Conservation (phyloP, 2,329 filamentous ascomycete genomes). For the Colletotrichum sansevieriae region DNA sequence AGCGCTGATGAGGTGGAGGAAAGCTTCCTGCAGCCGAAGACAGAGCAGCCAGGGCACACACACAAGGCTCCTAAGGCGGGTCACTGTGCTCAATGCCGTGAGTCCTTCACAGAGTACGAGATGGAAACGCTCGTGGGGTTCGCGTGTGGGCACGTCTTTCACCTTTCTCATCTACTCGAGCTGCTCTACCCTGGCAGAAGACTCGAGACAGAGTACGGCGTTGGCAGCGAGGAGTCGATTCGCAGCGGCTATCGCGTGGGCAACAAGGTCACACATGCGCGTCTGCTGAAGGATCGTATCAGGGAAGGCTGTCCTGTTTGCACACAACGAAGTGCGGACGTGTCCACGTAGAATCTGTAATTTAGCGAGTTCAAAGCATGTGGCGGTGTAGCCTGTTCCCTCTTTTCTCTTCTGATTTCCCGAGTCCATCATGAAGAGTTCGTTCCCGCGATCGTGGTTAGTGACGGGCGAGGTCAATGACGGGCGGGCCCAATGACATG, state of each 20-base stretch:
- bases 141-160: conserved; percentile 85
- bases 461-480: no score
- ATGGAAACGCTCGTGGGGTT: conserved; percentile 83
- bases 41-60: conserved; percentile 49
- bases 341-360: conserved; percentile 16
- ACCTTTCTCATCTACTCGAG: conserved; percentile 78
- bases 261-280: conserved; percentile 88
- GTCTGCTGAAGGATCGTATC: conserved; percentile 79
- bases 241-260: conserved; percentile 76
- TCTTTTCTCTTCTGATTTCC: neutral
- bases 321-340: conserved; percentile 36
- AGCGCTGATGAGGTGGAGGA: conserved; percentile 42
- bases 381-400: conserved; percentile 27
- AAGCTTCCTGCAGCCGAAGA: conserved; percentile 33
- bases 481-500: no score
- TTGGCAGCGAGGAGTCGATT: conserved; percentile 56
- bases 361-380: conserved; percentile 18
- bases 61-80: conserved; percentile 60
- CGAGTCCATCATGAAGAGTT: no score
- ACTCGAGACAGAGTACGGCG: conserved; percentile 62
- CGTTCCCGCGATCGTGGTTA: no score
- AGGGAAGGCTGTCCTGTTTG: conserved; percentile 75
- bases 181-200: conserved; percentile 60
- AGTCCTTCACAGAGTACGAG: conserved; percentile 71
- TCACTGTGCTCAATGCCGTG: conserved; percentile 70